These are phyloP conservation scores for Amniculicola lignicola DNA, from an alignment of 495 filamentous ascomycete species.

Conservation along the genomic window DNA sequence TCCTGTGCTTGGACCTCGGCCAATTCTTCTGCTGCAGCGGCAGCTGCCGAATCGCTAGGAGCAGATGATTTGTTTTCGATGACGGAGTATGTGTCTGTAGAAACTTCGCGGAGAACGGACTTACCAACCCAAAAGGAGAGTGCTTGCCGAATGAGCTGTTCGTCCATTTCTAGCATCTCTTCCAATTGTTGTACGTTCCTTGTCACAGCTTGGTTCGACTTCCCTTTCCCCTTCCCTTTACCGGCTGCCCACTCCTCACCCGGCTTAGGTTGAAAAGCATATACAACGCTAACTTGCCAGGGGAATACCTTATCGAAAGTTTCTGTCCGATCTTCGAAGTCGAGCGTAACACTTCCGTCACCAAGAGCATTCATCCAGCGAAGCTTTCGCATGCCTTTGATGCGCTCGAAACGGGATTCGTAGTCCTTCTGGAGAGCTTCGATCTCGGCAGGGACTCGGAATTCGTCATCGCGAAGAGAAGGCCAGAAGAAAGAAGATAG, in stretches of 20 bases:
- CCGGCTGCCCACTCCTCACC: constrained; percentile 10
- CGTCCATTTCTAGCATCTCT: constrained; percentile 68
- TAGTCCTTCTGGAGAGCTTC: constrained; percentile 64
- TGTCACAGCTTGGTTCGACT: constrained; percentile 35
- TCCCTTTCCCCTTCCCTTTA: neutral
- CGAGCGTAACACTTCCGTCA: constrained; percentile 74
- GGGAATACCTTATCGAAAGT: constrained; percentile 66
- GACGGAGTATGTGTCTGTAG: constrained; percentile 56
- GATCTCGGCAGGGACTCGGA: constrained; percentile 66
- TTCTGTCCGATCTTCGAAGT: constrained; percentile 76
- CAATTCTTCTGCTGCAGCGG: constrained; percentile 48
- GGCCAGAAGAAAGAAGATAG: constrained; percentile 96
- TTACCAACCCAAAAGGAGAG: constrained; percentile 83
- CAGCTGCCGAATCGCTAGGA: constrained; percentile 51
- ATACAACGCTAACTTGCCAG: constrained; percentile 87
- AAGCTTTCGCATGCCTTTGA: constrained; percentile 80
- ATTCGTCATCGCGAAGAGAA: constrained; percentile 70
- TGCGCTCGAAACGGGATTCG: constrained; percentile 67
- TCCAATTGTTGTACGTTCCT: constrained; percentile 63
- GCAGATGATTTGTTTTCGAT: constrained; percentile 55
- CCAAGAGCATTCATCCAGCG: constrained; percentile 83
- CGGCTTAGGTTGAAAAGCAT: constrained; percentile 62
- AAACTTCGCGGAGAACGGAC: constrained; percentile 63
- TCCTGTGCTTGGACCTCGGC: constrained; percentile 49
- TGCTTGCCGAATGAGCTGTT: constrained; percentile 68